Percentiles rank a stretch among this genome's conserved stretches.
phyloP scores from a whole-genome alignment of 352 stramenopile genomes.

The Achlya hypogyna region DNA sequence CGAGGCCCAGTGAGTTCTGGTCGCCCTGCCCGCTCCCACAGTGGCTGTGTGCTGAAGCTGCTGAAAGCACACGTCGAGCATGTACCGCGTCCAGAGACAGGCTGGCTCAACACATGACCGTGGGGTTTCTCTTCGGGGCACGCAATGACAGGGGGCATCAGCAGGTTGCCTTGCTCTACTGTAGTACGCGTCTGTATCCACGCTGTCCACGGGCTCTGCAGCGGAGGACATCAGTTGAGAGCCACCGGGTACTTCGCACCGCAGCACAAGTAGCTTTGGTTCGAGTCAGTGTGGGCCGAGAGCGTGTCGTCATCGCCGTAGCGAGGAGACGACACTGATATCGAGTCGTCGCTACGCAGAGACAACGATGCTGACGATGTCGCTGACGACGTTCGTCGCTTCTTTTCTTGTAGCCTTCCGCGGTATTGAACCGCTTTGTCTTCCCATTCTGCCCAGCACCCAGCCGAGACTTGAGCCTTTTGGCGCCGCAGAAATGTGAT shows the following conservation, averaged over 20 bases:
- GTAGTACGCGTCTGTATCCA: not conserved
- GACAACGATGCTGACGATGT: not conserved
- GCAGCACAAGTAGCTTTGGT: not conserved
- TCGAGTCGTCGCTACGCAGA: not conserved
- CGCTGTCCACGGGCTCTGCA: slow-evolving; percentile 6
- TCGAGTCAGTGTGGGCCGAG: not conserved
- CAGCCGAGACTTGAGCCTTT: not conserved
- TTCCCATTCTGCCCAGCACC: not conserved
- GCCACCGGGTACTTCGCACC: not conserved
- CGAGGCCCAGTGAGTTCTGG: not conserved
- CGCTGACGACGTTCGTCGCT: not conserved
- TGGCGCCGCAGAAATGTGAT: not conserved
- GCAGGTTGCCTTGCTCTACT: not conserved
- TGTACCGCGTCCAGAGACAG: slow-evolving; percentile 10
- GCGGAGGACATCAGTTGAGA: not conserved
- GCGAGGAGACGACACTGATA: not conserved
- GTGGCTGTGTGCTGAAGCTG: not conserved
- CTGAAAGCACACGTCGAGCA: slow-evolving; percentile 14
- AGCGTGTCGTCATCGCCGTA: not conserved
- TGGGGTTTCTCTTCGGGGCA: not conserved
- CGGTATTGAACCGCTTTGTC: not conserved
- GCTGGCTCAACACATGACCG: not conserved
- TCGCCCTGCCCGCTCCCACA: not conserved
- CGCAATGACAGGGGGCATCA: not conserved
- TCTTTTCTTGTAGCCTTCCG: not conserved